Conservation (phyloP, 345 rosid species). For the Noccaea bulbosa region DNA sequence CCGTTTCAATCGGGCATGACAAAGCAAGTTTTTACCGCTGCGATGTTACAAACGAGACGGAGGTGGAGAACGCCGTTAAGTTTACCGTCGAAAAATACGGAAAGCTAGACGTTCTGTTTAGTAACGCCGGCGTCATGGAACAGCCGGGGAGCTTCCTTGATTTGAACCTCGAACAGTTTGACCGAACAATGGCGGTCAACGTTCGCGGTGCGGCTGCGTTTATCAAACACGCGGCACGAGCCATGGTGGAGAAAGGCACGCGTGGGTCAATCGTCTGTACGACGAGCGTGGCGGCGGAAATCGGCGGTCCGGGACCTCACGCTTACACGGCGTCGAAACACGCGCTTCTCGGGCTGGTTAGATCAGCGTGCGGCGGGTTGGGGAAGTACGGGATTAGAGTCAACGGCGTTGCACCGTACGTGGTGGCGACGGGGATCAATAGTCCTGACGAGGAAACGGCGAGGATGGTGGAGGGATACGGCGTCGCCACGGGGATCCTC, state of each 20-base stretch:
- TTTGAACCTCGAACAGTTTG: slow-evolving; percentile 55
- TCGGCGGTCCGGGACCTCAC: slow-evolving; percentile 68
- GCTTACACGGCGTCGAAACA: slow-evolving; percentile 76
- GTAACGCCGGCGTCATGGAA: slow-evolving; percentile 81
- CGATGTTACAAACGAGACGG: slow-evolving; percentile 70
- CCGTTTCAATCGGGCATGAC: slow-evolving; percentile 48
- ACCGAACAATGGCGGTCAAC: slow-evolving; percentile 62
- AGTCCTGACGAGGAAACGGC: slow-evolving; percentile 54
- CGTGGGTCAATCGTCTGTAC: slow-evolving; percentile 83
- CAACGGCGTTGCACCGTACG: slow-evolving; percentile 76
- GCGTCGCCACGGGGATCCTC: slow-evolving; percentile 50
- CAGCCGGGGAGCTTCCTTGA: slow-evolving; percentile 59
- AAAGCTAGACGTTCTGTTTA: slow-evolving; percentile 65
- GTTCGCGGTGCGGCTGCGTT: slow-evolving; percentile 76
- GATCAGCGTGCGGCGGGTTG: slow-evolving; percentile 68
- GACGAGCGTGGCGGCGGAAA: slow-evolving; percentile 53
- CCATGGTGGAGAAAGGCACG: slow-evolving; percentile 61
- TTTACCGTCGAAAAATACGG: slow-evolving; percentile 54
- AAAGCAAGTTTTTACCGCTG: slow-evolving; percentile 58
- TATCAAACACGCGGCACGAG: slow-evolving; percentile 47
- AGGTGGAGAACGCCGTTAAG: slow-evolving; percentile 64
- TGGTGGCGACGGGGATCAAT: slow-evolving; percentile 62
- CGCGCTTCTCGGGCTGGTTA: slow-evolving; percentile 67
- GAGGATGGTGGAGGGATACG: slow-evolving; percentile 49
- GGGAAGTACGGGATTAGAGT: slow-evolving; percentile 86